These are phyloP conservation scores for Leptographium procerum DNA, from an alignment of 2,329 filamentous ascomycete genomes.

Conservation along the genomic window DNA sequence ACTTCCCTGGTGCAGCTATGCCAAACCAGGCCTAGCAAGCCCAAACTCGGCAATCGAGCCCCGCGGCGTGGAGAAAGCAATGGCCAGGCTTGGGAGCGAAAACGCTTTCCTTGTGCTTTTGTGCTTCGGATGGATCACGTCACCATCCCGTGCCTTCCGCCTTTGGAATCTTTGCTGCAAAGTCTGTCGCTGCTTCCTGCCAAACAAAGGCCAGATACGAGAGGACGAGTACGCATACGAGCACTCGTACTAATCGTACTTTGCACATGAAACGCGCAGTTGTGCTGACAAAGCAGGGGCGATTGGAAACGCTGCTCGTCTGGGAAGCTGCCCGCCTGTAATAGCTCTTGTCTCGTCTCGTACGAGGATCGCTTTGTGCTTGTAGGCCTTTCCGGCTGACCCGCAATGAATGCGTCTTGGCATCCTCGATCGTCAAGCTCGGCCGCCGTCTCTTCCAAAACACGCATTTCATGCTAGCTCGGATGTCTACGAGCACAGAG, in stretches of 20 bases:
- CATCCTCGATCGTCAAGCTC: background rate
- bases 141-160: background rate
- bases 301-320: background rate
- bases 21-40: background rate
- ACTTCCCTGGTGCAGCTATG: background rate
- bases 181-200: too few species aligned
- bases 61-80: background rate
- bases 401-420: background rate
- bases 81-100: background rate
- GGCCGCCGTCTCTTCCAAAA: background rate
- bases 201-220: too few species aligned
- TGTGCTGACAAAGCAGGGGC: too few species aligned
- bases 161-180: background rate
- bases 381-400: too few species aligned
- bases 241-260: too few species aligned
- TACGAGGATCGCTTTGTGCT: background rate
- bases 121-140: background rate
- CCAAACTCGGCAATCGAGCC: background rate
- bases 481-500: too few species aligned
- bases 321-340: background rate
- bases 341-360: background rate
- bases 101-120: background rate
- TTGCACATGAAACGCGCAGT: background rate
- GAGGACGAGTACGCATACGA: too few species aligned
- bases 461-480: background rate